A percentile compares a stretch with the other conserved stretches of the same genome.
Evolutionary conservation across 1,139 yeast genomes (phyloP).

Genomic region (Saccharomyces hybrid): DNA sequence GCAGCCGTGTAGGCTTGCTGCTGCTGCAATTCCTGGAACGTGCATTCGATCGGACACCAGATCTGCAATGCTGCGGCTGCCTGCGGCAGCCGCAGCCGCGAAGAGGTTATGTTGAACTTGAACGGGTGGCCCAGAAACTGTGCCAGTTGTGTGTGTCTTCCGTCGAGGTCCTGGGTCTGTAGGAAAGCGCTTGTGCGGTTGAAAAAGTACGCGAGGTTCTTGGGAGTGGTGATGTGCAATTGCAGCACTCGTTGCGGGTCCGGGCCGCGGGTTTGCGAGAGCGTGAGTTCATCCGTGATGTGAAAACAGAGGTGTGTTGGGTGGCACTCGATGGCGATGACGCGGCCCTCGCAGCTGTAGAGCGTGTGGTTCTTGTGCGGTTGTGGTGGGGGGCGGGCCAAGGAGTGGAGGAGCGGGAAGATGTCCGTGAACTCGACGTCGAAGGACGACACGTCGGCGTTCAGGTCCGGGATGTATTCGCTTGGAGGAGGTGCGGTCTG

Average conservation of each 20-base stretch:
- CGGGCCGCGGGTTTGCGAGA: not conserved
- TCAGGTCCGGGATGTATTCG: not conserved
- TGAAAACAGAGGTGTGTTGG: constrained; percentile 1
- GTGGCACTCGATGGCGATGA: constrained; percentile 6
- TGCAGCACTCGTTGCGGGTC: constrained; percentile 2
- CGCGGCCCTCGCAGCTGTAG: constrained; percentile 4
- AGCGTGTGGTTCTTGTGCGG: not conserved
- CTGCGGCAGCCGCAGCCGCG: not conserved
- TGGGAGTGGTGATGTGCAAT: constrained; percentile 12
- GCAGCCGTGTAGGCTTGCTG: not conserved
- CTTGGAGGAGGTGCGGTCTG: not conserved
- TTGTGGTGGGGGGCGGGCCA: not conserved
- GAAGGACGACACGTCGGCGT: not conserved
- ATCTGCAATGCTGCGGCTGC: constrained; percentile 7
- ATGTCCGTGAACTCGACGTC: not conserved
- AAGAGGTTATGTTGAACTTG: constrained; percentile 5
- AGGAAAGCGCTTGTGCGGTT: not conserved
- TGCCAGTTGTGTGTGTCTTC: constrained; percentile 1
- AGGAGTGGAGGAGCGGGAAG: not conserved
- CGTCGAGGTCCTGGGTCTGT: not conserved
- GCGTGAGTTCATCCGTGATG: not conserved
- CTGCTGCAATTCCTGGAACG: constrained; percentile 16
- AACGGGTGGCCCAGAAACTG: constrained; percentile 5
- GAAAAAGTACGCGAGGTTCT: constrained; percentile 5
- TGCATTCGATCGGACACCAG: constrained; percentile 24